phyloP scores from a whole-genome alignment of 805 yeast species.

The Candida pseudofarinosa region DNA sequence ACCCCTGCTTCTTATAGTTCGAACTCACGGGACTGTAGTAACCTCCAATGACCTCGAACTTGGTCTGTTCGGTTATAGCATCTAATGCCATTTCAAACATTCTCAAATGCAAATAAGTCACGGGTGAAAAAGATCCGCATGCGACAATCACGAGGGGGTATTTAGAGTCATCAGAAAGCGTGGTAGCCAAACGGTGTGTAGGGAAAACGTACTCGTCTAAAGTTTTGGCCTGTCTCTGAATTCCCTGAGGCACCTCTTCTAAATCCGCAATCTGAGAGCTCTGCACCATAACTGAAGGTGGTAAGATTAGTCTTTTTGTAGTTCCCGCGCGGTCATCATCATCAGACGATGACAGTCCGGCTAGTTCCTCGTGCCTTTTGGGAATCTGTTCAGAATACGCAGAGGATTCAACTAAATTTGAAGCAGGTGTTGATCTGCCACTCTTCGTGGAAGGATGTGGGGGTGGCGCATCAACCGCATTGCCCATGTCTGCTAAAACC shows the following conservation, averaged over 20 bases:
- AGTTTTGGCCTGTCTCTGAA: slow-evolving; percentile 77
- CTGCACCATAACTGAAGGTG: slow-evolving; percentile 43
- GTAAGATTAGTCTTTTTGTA: slow-evolving; percentile 17
- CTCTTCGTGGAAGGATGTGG: slow-evolving; percentile 40
- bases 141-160: slow-evolving; percentile 92
- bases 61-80: slow-evolving; percentile 82
- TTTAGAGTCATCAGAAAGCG: slow-evolving; percentile 68
- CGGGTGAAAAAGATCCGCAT: slow-evolving; percentile 95
- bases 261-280: slow-evolving; percentile 80
- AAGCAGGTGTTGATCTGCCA: slow-evolving; percentile 5
- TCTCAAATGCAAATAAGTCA: slow-evolving; percentile 88
- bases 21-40: slow-evolving; percentile 93
- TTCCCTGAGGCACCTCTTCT: slow-evolving; percentile 96
- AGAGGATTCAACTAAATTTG: slow-evolving; percentile 8
- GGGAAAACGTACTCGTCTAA: slow-evolving; percentile 78
- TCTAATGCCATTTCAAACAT: slow-evolving; percentile 99
- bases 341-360: slow-evolving; percentile 42
- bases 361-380: slow-evolving; percentile 52
- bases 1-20: slow-evolving; percentile 87
- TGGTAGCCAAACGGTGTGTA: slow-evolving; percentile 73
- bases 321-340: slow-evolving; percentile 12
- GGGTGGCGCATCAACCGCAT: slow-evolving; percentile 70
- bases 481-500: slow-evolving; percentile 70
- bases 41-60: slow-evolving; percentile 95
- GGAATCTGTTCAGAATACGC: slow-evolving; percentile 44